phyloP scores from a whole-genome alignment of 805 yeast species.

The Dipodascus geniculatus region DNA sequence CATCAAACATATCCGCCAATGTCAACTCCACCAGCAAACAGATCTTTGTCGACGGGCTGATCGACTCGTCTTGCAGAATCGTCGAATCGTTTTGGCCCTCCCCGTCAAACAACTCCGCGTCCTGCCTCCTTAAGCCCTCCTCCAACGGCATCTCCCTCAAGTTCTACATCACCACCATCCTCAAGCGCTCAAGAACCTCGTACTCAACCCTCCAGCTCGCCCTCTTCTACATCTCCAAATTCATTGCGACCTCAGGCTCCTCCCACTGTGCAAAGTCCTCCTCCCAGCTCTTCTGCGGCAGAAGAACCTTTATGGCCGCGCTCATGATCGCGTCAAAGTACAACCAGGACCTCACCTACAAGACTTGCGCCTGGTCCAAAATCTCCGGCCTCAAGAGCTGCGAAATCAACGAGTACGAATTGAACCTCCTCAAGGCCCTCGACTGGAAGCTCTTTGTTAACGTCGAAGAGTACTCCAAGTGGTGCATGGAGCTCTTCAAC shows the following conservation, averaged over 20 bases:
- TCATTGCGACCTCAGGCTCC: neutral
- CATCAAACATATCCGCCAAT: slow-evolving; percentile 8
- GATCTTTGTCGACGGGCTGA: slow-evolving; percentile 16
- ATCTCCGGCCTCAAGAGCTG: slow-evolving; percentile 50
- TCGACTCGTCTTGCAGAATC: slow-evolving; percentile 20
- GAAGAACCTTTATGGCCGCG: slow-evolving; percentile 55
- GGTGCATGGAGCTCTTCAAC: slow-evolving; percentile 22
- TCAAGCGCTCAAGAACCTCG: slow-evolving; percentile 43
- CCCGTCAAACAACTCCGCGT: slow-evolving; percentile 18
- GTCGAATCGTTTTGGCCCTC: slow-evolving; percentile 25
- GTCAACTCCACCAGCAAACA: neutral
- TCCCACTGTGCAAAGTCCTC: slow-evolving; percentile 2
- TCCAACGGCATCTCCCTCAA: slow-evolving; percentile 21
- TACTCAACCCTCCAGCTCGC: slow-evolving; percentile 54
- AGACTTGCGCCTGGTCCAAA: slow-evolving; percentile 61
- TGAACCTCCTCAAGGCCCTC: slow-evolving; percentile 38
- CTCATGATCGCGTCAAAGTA: slow-evolving; percentile 64
- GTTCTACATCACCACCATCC: slow-evolving; percentile 28
- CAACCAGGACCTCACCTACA: slow-evolving; percentile 59
- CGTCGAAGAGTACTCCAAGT: slow-evolving; percentile 33
- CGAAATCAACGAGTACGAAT: slow-evolving; percentile 44
- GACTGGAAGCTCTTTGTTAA: slow-evolving; percentile 48
- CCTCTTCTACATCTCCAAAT: slow-evolving; percentile 36
- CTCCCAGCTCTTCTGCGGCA: slow-evolving; percentile 34
- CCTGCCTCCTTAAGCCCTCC: slow-evolving; percentile 10